These are phyloP conservation scores for Colletotrichum australisinense DNA, from an alignment of 2,329 filamentous ascomycete species.

Conservation along the genomic window DNA sequence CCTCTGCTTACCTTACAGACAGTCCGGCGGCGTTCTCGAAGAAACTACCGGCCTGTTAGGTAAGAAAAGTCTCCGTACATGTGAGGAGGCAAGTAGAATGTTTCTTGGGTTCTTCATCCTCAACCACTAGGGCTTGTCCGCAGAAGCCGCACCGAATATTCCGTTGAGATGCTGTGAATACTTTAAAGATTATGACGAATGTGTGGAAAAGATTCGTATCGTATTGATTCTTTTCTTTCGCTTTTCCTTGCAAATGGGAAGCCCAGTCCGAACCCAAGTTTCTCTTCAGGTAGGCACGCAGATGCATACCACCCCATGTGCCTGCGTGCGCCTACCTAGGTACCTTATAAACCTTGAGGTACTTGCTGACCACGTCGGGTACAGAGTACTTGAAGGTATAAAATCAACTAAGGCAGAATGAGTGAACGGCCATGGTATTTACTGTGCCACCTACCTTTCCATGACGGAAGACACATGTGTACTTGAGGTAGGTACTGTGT, in stretches of 20 bases:
- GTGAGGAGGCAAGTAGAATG: neutral
- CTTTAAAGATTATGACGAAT: neutral
- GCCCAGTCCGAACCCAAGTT: neutral
- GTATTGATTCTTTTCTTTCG: neutral
- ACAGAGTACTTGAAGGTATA: too few species aligned
- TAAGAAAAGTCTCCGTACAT: neutral
- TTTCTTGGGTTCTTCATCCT: neutral
- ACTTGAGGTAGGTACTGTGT: too few species aligned
- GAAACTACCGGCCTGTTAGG: neutral
- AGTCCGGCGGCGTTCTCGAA: too few species aligned
- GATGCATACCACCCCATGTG: slow-evolving; percentile 1
- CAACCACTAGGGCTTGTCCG: neutral
- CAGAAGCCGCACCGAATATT: neutral
- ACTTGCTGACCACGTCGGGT: neutral
- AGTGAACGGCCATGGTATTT: too few species aligned
- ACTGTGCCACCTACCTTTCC: too few species aligned
- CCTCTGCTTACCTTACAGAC: too few species aligned
- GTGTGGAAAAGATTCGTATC: neutral
- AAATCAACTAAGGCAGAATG: too few species aligned
- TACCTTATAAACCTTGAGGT: neutral
- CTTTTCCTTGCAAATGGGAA: neutral
- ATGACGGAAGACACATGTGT: too few species aligned
- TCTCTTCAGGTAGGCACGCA: slow-evolving; percentile 15
- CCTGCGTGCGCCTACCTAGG: neutral
- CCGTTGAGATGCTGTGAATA: neutral